Evolutionary conservation across 2,329 filamentous ascomycete genomes (phyloP), one percentile per base, ranked within the genome.

Genomic region (Graphium sp.): DNA sequence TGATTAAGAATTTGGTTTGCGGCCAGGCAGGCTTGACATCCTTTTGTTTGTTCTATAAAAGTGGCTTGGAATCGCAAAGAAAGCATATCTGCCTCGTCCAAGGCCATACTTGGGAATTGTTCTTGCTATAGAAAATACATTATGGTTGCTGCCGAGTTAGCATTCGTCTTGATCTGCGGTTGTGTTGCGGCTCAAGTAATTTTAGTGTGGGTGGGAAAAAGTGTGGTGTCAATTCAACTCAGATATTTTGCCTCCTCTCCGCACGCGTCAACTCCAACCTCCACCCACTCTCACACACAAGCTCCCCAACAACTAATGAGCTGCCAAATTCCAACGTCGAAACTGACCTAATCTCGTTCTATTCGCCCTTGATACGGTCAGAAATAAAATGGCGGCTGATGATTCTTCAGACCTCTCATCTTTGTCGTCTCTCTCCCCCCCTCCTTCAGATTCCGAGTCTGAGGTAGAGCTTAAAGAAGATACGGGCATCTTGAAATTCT

Each of bases 341-440:
- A 24, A 24, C n/a, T 14, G 15, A 24, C 6, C 7, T 6, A 6
- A 11, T 6, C 22, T 7, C 22, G 6, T 24, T 24, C 7, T 14
- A 7, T n/a, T 24, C 11, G 22, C 22, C 7, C 12, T 14, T 11
- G 18, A 12, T 12, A 12, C 26, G 18, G 14, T n/a, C n/a, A 26
- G 14, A 26, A 24, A 37, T 41, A 58, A 47, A 46, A 71, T 71
- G 66, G 53, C 67, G 35, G 55, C 65, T 33, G 66, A 66, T 41
- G 65, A 71, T 45, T 71, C 66, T 32, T 75, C 69, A 24, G 69
- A 74, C 32, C 58, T 76, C 32, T 74, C 72, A 25, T 72, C 66
- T 19, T 42, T 66, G 29, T 65, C 62, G 13, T 63, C 56, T 27
- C 39, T 59, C 32, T 59, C 55, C 31, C 55, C 55, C 28, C 55